These are phyloP conservation scores for Amanita pseudoporphyria DNA, from an alignment of 768 basidiomycete species.

Conservation along the genomic window DNA sequence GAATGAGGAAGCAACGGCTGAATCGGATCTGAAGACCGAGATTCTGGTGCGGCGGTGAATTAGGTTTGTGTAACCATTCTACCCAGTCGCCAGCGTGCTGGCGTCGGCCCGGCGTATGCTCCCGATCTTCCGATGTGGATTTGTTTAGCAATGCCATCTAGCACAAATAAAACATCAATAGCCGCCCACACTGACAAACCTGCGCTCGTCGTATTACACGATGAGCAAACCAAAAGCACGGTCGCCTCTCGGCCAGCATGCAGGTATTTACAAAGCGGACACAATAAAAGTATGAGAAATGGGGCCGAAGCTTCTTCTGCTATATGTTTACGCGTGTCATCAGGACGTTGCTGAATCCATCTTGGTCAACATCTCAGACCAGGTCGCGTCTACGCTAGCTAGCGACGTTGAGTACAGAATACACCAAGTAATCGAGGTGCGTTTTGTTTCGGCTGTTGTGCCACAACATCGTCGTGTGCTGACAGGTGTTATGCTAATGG, in stretches of 20 bases:
- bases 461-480: background rate
- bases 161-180: background rate
- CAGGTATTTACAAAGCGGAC: slow-evolving; percentile 56
- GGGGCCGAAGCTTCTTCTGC: background rate
- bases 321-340: slow-evolving; percentile 6
- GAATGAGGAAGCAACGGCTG: background rate
- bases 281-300: slow-evolving; percentile 42
- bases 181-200: background rate
- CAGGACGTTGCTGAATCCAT: slow-evolving; percentile 91
- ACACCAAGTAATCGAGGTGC: slow-evolving; percentile 88
- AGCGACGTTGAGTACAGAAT: slow-evolving; percentile 96
- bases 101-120: background rate
- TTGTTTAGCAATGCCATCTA: background rate
- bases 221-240: slow-evolving; percentile 43
- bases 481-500: slow-evolving; percentile 5
- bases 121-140: background rate
- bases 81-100: background rate
- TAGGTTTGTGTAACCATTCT: background rate
- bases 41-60: background rate
- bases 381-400: slow-evolving; percentile 76
- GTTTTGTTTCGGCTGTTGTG: slow-evolving; percentile 9
- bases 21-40: background rate
- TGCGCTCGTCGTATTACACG: slow-evolving; percentile 1
- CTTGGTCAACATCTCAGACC: slow-evolving; percentile 69
- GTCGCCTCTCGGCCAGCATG: slow-evolving; percentile 35